Evolutionary conservation across 1,284 basidiomycete genomes (phyloP), one percentile per base, ranked within the genome.

Genomic region (Rhodotorula sp.): DNA sequence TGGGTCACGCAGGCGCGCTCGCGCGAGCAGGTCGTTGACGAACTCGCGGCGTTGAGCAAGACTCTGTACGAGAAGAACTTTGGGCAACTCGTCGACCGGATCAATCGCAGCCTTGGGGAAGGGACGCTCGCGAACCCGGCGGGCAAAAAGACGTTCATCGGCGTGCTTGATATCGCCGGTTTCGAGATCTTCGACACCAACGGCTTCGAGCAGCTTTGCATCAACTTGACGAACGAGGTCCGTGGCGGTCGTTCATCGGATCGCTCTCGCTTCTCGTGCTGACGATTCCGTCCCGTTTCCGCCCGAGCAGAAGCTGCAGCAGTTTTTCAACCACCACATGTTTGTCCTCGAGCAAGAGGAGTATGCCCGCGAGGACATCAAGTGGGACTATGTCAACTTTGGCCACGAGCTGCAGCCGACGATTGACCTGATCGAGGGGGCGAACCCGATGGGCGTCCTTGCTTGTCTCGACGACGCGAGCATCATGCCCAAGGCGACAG

Each of bases 311-410:
- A 94, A 90, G 79, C 86, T 97, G 14, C 93, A 95, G 80, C 93
- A 95, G 79, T 96, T 95, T 83, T 97, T 97, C 87, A 99, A 99
- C 79, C 94, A 98, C 81, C 96, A 99, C 82, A 99, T 99, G 96
- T 99, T 99, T 81, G 94, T 97, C 20, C 87, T 99, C 53, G 96
- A 99, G 83, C 96, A 99, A 81, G 95, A 99, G 80, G 96, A 99
- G 81, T 99, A 99, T 82, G 87, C 93, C 20, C 87, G 96, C 37
- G 96, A 99, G 80, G 90, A 90, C 56, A 99, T 99, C 80, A 89
- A 95, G 72, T 99, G 96, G 96, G 90, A 96, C 79, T 98, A 96
- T 79, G 90, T 97, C 82, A 97, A 99, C 83, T 99, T 99, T 80
- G 96, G 95, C 24, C 85, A 98, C 60, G 95, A 99, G 80, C 84